Evolutionary conservation across 139 green algal genomes (phyloP), one percentile per base, ranked within the genome.

Genomic region (Chlamydomonas incerta): DNA sequence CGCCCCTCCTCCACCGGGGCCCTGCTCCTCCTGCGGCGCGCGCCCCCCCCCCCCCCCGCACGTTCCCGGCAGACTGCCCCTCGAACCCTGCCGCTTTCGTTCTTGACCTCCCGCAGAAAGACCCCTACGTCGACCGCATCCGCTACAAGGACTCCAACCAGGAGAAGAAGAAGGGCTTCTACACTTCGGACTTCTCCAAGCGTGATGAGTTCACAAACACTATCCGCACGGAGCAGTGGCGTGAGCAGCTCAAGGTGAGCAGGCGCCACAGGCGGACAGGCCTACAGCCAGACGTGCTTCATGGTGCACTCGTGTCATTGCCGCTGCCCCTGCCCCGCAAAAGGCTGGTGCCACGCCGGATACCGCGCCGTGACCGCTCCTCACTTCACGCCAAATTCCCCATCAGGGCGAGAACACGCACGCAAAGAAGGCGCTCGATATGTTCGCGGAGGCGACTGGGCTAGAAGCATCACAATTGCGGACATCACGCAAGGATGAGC

Each of bases 201-300:
- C 88, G 95, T 17, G 95, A 97, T 81, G 96, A 98, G 88, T 98
- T 97, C 87, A 93, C 90, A 52, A 94, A 95, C 68, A 94, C 91
- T 41, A 93, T 95, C 37, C 89, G 96, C 18, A 96, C 93, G 24
- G 87, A 95, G 88, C 96, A 98, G 85, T 97, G 94, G 86, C 86
- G 96, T 0, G 92, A 97, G 83, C 93, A 96, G 83, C 93, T 98
- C 9, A 89, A 90, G 88, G 91, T 92, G 14, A 62, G 72, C 29
- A 37, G 60, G 15, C n/a, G n/a, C n/a, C n/a, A n/a, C n/a, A n/a
- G n/a, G n/a, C n/a, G n/a, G n/a, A n/a, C n/a, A n/a, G n/a, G n/a
- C n/a, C n/a, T n/a, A n/a, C n/a, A n/a, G n/a, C n/a, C n/a, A n/a
- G n/a, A n/a, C n/a, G n/a, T n/a, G n/a, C n/a, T n/a, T n/a, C n/a